phyloP scores from a whole-genome alignment of 2,329 filamentous ascomycete species.

The Fusarium mundagurra region DNA sequence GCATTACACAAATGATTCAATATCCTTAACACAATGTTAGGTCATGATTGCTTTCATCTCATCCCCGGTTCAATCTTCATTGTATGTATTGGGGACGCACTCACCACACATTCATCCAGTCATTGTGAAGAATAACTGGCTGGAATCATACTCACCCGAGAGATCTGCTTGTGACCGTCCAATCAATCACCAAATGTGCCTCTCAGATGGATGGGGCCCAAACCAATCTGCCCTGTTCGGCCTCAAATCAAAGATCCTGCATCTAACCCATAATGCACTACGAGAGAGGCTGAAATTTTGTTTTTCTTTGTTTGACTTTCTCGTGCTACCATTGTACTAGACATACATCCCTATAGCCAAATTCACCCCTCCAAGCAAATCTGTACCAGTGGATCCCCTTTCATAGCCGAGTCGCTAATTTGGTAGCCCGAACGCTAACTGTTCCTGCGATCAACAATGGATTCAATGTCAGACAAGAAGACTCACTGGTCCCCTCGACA shows the following conservation, averaged over 20 bases:
- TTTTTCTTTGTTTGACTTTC: conserved; percentile 6
- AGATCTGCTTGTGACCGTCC: neutral
- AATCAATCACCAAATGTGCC: neutral
- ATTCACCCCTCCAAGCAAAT: neutral
- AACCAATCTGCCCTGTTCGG: neutral
- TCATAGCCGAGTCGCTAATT: conserved; percentile 11
- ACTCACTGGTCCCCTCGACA: conserved; percentile 9
- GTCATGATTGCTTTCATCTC: neutral
- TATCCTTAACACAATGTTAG: neutral
- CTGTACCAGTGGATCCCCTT: neutral
- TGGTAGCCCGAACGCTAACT: conserved; percentile 7
- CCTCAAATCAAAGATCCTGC: conserved; percentile 19
- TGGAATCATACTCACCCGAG: neutral
- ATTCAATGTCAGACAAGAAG: conserved; percentile 23
- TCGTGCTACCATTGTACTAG: neutral
- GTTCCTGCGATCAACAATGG: conserved; percentile 22
- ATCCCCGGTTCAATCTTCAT: neutral
- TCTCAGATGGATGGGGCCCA: neutral
- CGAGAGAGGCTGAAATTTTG: conserved; percentile 28
- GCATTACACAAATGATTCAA: neutral
- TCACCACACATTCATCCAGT: conserved; percentile 18
- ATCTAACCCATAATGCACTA: neutral
- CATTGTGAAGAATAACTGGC: neutral
- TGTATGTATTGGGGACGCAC: neutral
- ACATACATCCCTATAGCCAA: neutral